phyloP scores from a whole-genome alignment of 2,329 filamentous ascomycete genomes.

The Fusarium sp. region DNA sequence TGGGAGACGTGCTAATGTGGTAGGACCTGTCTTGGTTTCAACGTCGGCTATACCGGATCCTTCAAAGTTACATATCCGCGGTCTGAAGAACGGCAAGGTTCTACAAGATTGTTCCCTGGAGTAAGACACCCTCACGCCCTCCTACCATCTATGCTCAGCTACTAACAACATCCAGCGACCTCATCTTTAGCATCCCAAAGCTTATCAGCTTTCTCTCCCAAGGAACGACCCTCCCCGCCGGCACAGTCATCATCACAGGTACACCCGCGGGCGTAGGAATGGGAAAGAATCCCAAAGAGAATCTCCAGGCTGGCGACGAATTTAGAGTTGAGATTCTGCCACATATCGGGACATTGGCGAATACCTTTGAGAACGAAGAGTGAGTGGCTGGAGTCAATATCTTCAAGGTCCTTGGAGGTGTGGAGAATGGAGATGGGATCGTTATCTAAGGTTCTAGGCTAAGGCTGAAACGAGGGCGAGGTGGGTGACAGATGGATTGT shows the following conservation, averaged over 20 bases:
- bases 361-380: constrained; percentile 36
- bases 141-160: too few species aligned
- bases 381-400: background rate
- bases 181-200: constrained; percentile 64
- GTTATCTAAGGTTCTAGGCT: too few species aligned
- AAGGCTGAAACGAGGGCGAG: too few species aligned
- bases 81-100: constrained; percentile 1
- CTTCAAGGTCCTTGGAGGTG: background rate
- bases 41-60: background rate
- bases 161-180: constrained; percentile 52
- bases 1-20: rapidly evolving
- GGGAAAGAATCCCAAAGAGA: constrained; percentile 52
- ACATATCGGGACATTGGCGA: constrained; percentile 57
- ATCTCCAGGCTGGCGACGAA: constrained; percentile 54
- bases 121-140: background rate
- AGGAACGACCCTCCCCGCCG: constrained; percentile 55
- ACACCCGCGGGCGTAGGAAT: constrained; percentile 57
- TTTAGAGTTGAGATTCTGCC: constrained; percentile 57
- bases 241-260: constrained; percentile 58
- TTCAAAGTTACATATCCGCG: background rate
- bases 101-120: constrained; percentile 5
- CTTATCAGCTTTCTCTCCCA: constrained; percentile 57
- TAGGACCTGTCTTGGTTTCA: background rate
- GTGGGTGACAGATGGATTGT: too few species aligned
- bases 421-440: too few species aligned